Evolutionary conservation across 2,329 filamentous ascomycete species (phyloP), one percentile per base, ranked within the genome.

Genomic region (Orbilia brochopaga): DNA sequence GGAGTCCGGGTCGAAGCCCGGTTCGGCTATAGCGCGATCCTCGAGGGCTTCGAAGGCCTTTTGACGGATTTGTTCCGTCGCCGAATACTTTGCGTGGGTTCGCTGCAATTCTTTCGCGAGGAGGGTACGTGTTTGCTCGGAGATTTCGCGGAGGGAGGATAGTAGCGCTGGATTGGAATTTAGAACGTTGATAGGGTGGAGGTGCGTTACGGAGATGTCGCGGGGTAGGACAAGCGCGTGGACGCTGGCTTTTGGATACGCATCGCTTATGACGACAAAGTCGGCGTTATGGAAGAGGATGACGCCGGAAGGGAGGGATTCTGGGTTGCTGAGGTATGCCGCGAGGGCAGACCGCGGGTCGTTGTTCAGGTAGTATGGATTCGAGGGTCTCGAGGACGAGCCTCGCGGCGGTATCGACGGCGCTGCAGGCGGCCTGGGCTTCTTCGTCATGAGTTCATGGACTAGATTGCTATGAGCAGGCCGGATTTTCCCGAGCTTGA

Each of bases 201-300:
- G 81, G 4, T 83, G 80, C 75, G 83, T 86, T 77, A 87, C 85
- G 1, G 78, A 76, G 0, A 82, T 77, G 44, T 89, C 85, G 55
- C 92, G 89, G 5, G 92, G 91, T 3, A 97, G 86, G n/a, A 97
- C 85, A 1, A 99, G 89, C 0, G 91, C 84, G 81, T 99, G 94
- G 2, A 97, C 83, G 2, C 85, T 87, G 2, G 90, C 86, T 80
- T 97, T 99, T 7, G 94, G 92, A 78, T 87, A 99, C 73, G 87
- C 82, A 81, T 99, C 94, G 76, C 88, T 84, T 78, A 97, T 90
- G 19, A 87, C 85, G 56, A 92, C 90, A 75, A 89, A 91, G 70
- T 86, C 81, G n/a, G 85, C 82, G 74, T 86, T 85, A 79, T 87
- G 82, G 77, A 87, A 88, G 61, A 94, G 82, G 1, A 92, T 85